phyloP scores from a whole-genome alignment of 176 grass and related monocot genomes.

The Oryza officinalis region DNA sequence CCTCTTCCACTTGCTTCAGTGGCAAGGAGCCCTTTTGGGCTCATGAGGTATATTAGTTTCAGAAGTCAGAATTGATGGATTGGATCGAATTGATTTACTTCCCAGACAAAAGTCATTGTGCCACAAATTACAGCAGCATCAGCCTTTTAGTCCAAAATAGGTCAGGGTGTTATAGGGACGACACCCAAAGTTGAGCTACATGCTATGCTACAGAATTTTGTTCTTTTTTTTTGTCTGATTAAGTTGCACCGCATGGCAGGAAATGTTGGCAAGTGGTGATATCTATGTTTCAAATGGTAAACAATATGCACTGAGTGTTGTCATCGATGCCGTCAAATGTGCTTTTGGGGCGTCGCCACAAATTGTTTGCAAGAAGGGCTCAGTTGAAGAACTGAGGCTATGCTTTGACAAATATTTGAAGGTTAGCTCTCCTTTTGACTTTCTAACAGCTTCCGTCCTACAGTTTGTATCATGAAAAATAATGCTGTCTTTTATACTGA shows the following conservation, averaged over 20 bases:
- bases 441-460: neutral
- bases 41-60: constrained; percentile 46
- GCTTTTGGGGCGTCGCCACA: constrained; percentile 74
- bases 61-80: neutral
- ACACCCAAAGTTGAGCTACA: neutral
- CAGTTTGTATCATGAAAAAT: neutral
- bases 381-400: constrained; percentile 78
- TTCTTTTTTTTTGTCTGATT: neutral
- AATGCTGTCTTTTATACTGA: neutral
- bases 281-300: constrained; percentile 53
- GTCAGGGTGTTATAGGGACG: no score
- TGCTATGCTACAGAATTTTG: neutral
- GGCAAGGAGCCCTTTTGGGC: constrained; percentile 58
- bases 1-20: constrained; percentile 52
- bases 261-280: constrained; percentile 57
- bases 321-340: constrained; percentile 51
- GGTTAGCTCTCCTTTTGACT: constrained; percentile 46
- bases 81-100: neutral
- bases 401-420: constrained; percentile 92
- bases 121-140: neutral
- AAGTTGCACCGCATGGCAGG: constrained; percentile 43
- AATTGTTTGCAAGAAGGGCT: constrained; percentile 67
- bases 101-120: neutral
- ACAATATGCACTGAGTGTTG: constrained; percentile 57
- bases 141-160: neutral